These are phyloP conservation scores for Brassica cretica DNA, from an alignment of 345 rosid genomes.

Conservation along the genomic window DNA sequence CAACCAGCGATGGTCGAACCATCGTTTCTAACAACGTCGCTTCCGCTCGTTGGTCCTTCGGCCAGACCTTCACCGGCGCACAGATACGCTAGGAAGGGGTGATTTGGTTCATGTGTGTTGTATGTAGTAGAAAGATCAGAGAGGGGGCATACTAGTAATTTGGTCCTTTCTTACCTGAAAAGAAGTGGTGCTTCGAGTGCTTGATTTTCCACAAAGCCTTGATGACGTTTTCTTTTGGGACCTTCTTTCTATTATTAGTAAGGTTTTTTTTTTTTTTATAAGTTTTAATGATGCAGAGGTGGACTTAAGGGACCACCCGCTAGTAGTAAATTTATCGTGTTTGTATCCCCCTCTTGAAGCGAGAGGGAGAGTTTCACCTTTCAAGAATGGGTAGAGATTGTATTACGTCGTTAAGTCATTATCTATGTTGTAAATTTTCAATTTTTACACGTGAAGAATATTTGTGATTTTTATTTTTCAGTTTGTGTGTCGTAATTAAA, in stretches of 20 bases:
- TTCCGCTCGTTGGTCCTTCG: constrained; percentile 73
- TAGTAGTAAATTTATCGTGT: constrained; percentile 10
- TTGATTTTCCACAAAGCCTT: constrained; percentile 37
- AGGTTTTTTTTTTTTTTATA: constrained; percentile 21
- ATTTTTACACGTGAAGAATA: constrained; percentile 10
- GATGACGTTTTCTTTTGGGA: constrained; percentile 27
- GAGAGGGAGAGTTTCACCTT: constrained; percentile 29
- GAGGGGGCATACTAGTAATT: constrained; percentile 28
- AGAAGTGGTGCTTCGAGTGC: constrained; percentile 32
- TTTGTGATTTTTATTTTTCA: background rate
- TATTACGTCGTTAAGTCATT: background rate
- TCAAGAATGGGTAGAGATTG: background rate
- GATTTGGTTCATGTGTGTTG: background rate
- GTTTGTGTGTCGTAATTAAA: background rate
- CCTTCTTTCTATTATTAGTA: constrained; percentile 32
- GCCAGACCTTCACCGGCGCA: constrained; percentile 66
- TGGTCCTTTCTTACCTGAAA: constrained; percentile 20
- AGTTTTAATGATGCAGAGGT: constrained; percentile 39
- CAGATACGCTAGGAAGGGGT: constrained; percentile 46
- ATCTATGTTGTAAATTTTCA: constrained; percentile 26
- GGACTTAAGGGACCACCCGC: constrained; percentile 44
- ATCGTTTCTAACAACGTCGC: constrained; percentile 61
- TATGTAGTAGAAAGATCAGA: background rate
- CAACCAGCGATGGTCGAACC: constrained; percentile 67
- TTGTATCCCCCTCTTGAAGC: constrained; percentile 26